phyloP scores from a whole-genome alignment of 192 early-diverging fungal genomes.

The Entomortierella chlamydospora region DNA sequence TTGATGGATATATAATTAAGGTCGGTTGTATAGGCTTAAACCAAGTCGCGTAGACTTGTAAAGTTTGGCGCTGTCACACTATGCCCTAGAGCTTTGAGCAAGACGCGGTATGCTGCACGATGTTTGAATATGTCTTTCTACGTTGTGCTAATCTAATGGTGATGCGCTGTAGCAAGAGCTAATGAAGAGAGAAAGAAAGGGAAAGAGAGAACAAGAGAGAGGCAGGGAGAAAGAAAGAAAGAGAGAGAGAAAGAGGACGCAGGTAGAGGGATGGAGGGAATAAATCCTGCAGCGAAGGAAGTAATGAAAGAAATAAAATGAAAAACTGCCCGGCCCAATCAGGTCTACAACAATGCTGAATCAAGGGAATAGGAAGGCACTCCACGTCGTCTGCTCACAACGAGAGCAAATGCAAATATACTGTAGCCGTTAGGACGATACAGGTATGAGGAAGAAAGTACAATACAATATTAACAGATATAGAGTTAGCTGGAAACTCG shows the following conservation, averaged over 20 bases:
- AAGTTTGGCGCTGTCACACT: too few species aligned
- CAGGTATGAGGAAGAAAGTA: background rate
- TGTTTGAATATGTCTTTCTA: background rate
- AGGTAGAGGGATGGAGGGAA: background rate
- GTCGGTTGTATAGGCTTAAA: background rate
- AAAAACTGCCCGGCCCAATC: too few species aligned
- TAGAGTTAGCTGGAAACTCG: background rate
- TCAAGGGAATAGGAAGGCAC: too few species aligned
- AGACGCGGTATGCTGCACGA: background rate
- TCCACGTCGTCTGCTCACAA: too few species aligned
- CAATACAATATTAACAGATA: background rate
- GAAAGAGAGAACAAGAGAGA: background rate
- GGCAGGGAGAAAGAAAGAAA: slow-evolving; percentile 3
- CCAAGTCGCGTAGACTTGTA: background rate
- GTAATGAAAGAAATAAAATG: background rate
- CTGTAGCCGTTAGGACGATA: background rate
- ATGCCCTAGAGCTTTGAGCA: too few species aligned
- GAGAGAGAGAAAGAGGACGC: slow-evolving; percentile 1
- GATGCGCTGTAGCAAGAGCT: background rate
- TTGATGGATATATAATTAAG: too few species aligned
- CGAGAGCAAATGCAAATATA: too few species aligned
- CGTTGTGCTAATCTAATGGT: background rate
- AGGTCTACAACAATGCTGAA: too few species aligned
- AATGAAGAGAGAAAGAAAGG: background rate
- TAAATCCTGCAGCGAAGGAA: background rate